phyloP scores from a whole-genome alignment of 352 stramenopile genomes.

The Lagenidium giganteum region DNA sequence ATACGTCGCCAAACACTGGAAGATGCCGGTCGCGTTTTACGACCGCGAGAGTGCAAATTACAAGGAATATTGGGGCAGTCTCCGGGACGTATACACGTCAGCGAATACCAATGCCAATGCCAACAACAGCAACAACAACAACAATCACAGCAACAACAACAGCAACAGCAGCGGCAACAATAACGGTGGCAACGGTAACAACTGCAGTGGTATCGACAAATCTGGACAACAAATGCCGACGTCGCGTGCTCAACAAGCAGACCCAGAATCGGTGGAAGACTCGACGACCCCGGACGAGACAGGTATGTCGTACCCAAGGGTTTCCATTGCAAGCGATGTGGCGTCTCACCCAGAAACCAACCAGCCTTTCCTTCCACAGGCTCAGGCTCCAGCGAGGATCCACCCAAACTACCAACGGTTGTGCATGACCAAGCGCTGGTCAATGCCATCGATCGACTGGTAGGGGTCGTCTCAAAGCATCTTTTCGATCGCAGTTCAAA shows the following conservation, averaged over 20 bases:
- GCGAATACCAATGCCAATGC: constrained; percentile 12
- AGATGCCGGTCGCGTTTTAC: constrained; percentile 22
- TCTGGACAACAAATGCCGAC: not conserved
- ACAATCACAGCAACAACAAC: no score
- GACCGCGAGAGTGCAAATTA: constrained; percentile 51
- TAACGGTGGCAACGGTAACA: no score
- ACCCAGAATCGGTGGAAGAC: constrained; percentile 29
- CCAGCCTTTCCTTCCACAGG: no score
- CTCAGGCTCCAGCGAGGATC: constrained; percentile 26
- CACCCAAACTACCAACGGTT: constrained; percentile 35
- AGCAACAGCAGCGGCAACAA: no score
- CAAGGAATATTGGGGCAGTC: constrained; percentile 69
- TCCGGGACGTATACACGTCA: constrained; percentile 58
- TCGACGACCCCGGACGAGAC: constrained; percentile 51
- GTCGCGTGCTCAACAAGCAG: not conserved
- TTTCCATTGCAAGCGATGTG: no score
- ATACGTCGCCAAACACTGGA: constrained; percentile 58
- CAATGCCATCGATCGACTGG: constrained; percentile 56
- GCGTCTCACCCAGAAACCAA: no score
- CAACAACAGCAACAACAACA: constrained; percentile 3
- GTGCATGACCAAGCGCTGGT: constrained; percentile 58
- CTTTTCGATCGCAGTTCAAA: constrained; percentile 29
- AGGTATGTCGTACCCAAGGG: no score
- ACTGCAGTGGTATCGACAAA: constrained; percentile 3
- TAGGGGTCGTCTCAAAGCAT: constrained; percentile 50